Conservation (phyloP, 352 stramenopile genomes). For the Saprolegnia parasitica region DNA sequence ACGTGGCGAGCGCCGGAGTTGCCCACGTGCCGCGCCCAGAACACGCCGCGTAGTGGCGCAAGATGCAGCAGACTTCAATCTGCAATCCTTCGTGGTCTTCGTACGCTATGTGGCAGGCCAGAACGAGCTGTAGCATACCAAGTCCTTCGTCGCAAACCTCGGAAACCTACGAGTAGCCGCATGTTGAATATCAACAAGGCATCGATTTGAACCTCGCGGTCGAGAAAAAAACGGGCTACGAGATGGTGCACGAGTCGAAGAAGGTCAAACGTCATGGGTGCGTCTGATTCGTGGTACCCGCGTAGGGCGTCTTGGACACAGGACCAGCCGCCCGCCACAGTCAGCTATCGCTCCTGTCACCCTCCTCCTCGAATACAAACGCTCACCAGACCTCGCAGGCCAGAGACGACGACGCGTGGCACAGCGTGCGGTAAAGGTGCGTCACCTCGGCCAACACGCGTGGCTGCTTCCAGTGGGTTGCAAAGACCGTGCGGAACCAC, state of each 20-base stretch:
- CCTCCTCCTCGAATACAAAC: background rate
- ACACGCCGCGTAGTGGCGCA: background rate
- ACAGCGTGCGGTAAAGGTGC: conserved; percentile 21
- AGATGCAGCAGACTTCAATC: conserved; percentile 26
- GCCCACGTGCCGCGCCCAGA: background rate
- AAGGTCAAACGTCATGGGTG: conserved; percentile 12
- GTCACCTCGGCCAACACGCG: conserved; percentile 2
- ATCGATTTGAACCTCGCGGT: background rate
- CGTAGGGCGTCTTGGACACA: conserved; percentile 9
- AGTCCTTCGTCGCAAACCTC: too few species aligned
- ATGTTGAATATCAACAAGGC: too few species aligned
- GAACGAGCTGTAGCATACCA: background rate
- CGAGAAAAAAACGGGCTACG: background rate
- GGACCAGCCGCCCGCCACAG: background rate
- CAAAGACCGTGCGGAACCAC: conserved; percentile 24
- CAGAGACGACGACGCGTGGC: conserved; percentile 3
- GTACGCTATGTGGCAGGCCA: conserved; percentile 5
- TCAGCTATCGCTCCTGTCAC: background rate
- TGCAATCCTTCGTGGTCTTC: conserved; percentile 2
- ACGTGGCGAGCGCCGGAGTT: background rate
- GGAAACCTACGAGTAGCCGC: too few species aligned
- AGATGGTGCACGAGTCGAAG: conserved; percentile 24
- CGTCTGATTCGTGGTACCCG: background rate
- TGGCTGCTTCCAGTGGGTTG: conserved; percentile 2
- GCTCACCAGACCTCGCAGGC: conserved; percentile 4